Base-by-base conservation (phyloP, 768 basidiomycete species). In the Pisolithus sp. region DNA sequence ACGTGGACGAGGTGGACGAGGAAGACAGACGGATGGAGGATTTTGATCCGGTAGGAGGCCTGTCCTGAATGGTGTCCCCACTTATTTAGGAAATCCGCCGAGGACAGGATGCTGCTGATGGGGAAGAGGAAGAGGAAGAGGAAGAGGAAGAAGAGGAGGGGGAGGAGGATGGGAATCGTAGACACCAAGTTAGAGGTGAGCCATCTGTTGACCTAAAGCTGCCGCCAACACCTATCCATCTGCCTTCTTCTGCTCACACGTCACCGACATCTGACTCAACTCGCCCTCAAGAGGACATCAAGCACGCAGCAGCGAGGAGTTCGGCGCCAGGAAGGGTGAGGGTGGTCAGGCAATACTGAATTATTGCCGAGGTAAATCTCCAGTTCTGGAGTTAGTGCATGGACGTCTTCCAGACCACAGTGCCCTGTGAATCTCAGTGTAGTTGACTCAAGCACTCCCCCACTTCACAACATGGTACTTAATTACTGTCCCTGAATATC, bases 1-100 rank as follows among this genome's bases (percentile, higher is more conserved):
- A 84, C 34, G 79, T 86, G 31, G 81, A 73, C 2, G 77, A 76
- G 7, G 76, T 73, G 2, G 74, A 71, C 2, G 76, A 73, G 2
- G 73, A 70, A 38, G 74, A 76, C 54, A 77, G 84, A 56, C 83
- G 79, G 38, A 88, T 89, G 88, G 88, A 90, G 65, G 87, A 90
- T 63, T 91, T 91, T 69, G 89, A 90, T 71, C 82, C 83, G 46
- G 89, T 89, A 67, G 56, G 81, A 28, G 3, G 21, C 36, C 50
- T 49, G 48, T 10, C 18, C 23, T 39, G 20, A 24, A 26, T 46
- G 34, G 38, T 18, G 7, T 43, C 36, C 2, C 41, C 23, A 28
- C 49, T 31, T 17, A 1, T 50, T 24, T 15, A 39, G 26, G 46
- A 13, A 49, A 46, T 49, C 8, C n/a, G 49, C 59, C 34, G 13